A percentile compares a stretch with the other conserved stretches of the same genome.
Evolutionary conservation across 164 flowering plant genomes (phyloP).

Genomic region (Stephania yunnanensis): DNA sequence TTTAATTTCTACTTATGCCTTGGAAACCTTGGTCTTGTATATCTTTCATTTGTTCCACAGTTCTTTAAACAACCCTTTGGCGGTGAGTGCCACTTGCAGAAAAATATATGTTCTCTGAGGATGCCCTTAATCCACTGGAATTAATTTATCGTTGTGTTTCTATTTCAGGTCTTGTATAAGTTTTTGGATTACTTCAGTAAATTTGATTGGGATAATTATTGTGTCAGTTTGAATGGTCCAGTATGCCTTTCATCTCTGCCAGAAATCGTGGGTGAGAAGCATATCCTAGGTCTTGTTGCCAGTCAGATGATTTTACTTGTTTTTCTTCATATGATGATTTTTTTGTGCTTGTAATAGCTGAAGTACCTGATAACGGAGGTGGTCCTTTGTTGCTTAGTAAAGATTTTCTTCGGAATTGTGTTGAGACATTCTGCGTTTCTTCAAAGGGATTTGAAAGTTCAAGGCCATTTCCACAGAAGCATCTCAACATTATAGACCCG

Average conservation of each 20-base stretch:
- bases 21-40: slow-evolving; percentile 84
- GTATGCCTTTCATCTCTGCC: slow-evolving; percentile 63
- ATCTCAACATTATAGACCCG: slow-evolving; percentile 85
- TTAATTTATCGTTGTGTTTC: background rate
- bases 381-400: slow-evolving; percentile 52
- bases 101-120: background rate
- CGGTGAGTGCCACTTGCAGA: slow-evolving; percentile 42
- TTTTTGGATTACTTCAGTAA: slow-evolving; percentile 92
- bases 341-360: slow-evolving; percentile 43
- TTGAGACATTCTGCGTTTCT: slow-evolving; percentile 53
- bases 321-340: slow-evolving; percentile 5
- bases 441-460: slow-evolving; percentile 40
- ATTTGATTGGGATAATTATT: slow-evolving; percentile 86
- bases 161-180: slow-evolving; percentile 65
- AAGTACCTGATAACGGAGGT: slow-evolving; percentile 50
- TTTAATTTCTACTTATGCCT: slow-evolving; percentile 87
- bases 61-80: slow-evolving; percentile 70
- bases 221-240: slow-evolving; percentile 77
- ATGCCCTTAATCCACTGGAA: background rate
- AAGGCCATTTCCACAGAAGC: slow-evolving; percentile 52
- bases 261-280: slow-evolving; percentile 57
- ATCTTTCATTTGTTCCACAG: slow-evolving; percentile 76
- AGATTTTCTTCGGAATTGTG: slow-evolving; percentile 56
- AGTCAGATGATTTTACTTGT: slow-evolving; percentile 3
- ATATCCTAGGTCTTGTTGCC: background rate